A percentile compares a stretch with the other conserved stretches of the same genome.
These are phyloP conservation scores for Starmerella stigmatis DNA, from an alignment of 805 yeast genomes.

Conservation along the genomic window DNA sequence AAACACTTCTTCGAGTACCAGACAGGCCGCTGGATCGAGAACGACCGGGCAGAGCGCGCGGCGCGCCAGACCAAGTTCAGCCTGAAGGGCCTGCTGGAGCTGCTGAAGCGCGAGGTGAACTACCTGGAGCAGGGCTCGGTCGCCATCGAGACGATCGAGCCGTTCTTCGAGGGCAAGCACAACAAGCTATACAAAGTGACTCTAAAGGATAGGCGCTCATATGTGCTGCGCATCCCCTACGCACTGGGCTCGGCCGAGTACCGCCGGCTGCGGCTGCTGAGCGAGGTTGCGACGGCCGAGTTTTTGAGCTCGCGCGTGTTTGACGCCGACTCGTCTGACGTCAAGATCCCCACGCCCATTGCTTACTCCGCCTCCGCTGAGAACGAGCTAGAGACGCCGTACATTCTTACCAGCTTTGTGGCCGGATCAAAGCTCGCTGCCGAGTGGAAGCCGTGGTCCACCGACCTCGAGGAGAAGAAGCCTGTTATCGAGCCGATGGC, in stretches of 20 bases:
- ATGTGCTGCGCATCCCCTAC: conserved; percentile 80
- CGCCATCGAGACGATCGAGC: conserved; percentile 57
- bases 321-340: conserved; percentile 42
- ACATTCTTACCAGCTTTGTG: conserved; percentile 66
- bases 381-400: conserved; percentile 63
- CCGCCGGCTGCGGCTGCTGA: conserved; percentile 48
- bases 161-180: conserved; percentile 89
- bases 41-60: conserved; percentile 64
- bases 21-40: conserved; percentile 91
- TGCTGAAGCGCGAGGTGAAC: conserved; percentile 26
- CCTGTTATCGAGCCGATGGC: conserved; percentile 59
- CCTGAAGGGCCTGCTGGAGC: conserved; percentile 55
- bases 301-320: conserved; percentile 38
- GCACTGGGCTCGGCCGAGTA: conserved; percentile 56
- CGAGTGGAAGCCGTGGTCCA: conserved; percentile 75
- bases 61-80: conserved; percentile 74
- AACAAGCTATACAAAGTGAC: conserved; percentile 73
- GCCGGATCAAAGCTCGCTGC: conserved; percentile 79
- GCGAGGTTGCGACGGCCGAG: conserved; percentile 92
- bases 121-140: conserved; percentile 29
- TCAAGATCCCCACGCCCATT: conserved; percentile 30
- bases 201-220: conserved; percentile 48
- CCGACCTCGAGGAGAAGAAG: conserved; percentile 42
- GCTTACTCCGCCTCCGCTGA: conserved; percentile 53
- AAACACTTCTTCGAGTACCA: conserved; percentile 65